A percentile compares a stretch with the other conserved stretches of the same genome.
These are phyloP conservation scores for Coprinopsis strossmayeri DNA, from an alignment of 768 basidiomycete species.

Conservation along the genomic window DNA sequence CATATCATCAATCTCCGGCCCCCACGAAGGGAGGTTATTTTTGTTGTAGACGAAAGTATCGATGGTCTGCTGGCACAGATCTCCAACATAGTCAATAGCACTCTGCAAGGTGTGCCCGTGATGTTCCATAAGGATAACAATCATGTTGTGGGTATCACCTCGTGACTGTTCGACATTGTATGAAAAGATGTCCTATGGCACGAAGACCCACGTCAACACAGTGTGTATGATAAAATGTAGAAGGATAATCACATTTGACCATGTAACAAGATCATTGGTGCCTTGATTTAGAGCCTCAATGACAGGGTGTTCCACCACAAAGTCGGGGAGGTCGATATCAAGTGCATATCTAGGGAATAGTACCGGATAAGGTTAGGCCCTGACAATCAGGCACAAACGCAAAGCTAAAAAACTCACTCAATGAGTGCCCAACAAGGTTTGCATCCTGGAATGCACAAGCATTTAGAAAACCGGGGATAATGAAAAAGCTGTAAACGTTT, in stretches of 20 bases:
- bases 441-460: too few species aligned
- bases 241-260: slow-evolving; percentile 57
- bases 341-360: slow-evolving; percentile 43
- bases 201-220: slow-evolving; percentile 6
- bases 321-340: slow-evolving; percentile 64
- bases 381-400: not conserved
- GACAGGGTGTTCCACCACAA: slow-evolving; percentile 58
- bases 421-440: slow-evolving; percentile 74
- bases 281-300: slow-evolving; percentile 57
- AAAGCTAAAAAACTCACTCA: slow-evolving; percentile 39
- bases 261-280: slow-evolving; percentile 75
- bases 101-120: slow-evolving; percentile 51
- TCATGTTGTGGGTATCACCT: slow-evolving; percentile 66
- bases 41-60: slow-evolving; percentile 44
- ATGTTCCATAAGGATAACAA: slow-evolving; percentile 61
- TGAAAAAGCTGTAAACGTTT: slow-evolving; percentile 5
- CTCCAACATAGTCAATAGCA: slow-evolving; percentile 60
- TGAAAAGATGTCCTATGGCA: slow-evolving; percentile 62
- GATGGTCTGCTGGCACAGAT: slow-evolving; percentile 50
- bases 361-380: not conserved
- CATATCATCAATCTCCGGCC: slow-evolving; percentile 49
- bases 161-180: slow-evolving; percentile 72
- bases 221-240: slow-evolving; percentile 15
- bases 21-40: slow-evolving; percentile 53
- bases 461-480: not conserved